Evolutionary conservation across 495 filamentous ascomycete species (phyloP), one percentile per base, ranked within the genome.

Genomic region (Rhizodiscina lignyota): DNA sequence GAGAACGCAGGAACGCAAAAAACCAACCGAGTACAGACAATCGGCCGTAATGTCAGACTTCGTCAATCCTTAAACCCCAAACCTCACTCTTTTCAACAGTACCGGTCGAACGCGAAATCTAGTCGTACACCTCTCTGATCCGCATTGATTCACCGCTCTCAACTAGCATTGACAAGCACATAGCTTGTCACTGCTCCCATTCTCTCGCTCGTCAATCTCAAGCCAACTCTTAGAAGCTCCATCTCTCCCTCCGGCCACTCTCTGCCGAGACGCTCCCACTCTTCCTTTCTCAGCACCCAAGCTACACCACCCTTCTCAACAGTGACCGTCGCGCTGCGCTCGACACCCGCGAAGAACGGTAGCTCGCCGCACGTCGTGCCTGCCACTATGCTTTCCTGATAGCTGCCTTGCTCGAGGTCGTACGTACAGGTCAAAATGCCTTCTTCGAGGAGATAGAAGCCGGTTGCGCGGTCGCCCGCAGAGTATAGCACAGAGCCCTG

Each of bases 331-430:
- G 83, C 83, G 4, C 84, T 94, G 24, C 89, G 68, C 19, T 71
- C 67, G 0, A 85, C 94, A 47, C 83, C 79, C 12, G 76, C 79
- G 56, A 97, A 97, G 61, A 97, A 97, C 0, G 89, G 89, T 35
- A 96, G 56, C 56, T 97, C 89, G 18, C 89, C 89, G 49, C 87
- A 94, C 6, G 89, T 94, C 18, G 87, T 85, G 17, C 89, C 89
- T 5, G 84, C 83, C 2, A 94, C 80, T 28, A 97, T 93, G 41
- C 83, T 77, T 51, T 97, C 89, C 32, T 74, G 85, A 46, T 83
- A 80, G 43, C 69, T 67, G 4, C 91, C 89, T 52, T 94, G 89
- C 1, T 87, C 83, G 13, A 86, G 64, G 21, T 87, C 69, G 50
- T 96, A 97, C 44, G 89, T 84, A 1, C 77, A 83, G 23, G 84